These are phyloP conservation scores for Psilocybe azurescens DNA, from an alignment of 768 basidiomycete species.

Conservation along the genomic window DNA sequence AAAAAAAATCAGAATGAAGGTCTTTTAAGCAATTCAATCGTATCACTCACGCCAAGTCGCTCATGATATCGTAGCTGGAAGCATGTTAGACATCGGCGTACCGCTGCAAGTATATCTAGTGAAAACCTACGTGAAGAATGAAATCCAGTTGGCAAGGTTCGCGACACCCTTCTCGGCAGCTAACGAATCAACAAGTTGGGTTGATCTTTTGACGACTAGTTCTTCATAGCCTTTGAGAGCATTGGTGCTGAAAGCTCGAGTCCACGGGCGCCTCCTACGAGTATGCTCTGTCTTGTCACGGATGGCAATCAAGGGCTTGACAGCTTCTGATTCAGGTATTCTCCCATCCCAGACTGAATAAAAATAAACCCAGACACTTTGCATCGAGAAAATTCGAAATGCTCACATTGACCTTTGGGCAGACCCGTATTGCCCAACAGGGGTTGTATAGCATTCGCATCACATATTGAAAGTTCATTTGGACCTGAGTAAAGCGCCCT, in stretches of 20 bases:
- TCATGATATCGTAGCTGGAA: constrained; percentile 42
- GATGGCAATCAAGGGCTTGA: constrained; percentile 40
- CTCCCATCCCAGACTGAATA: constrained; percentile 57
- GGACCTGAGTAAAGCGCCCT: constrained; percentile 45
- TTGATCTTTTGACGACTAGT: constrained; percentile 38
- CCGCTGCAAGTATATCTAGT: background rate
- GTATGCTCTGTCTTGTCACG: constrained; percentile 49
- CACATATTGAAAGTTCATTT: constrained; percentile 60
- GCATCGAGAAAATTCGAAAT: constrained; percentile 6
- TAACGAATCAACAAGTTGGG: constrained; percentile 46
- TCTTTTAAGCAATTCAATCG: background rate
- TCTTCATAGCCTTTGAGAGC: constrained; percentile 53
- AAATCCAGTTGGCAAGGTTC: constrained; percentile 41
- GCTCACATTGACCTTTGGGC: constrained; percentile 63
- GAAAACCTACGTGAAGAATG: constrained; percentile 40
- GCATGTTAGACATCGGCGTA: background rate
- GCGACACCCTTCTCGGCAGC: constrained; percentile 31
- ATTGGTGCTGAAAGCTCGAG: constrained; percentile 49
- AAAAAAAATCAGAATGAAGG: background rate
- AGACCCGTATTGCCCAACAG: constrained; percentile 56
- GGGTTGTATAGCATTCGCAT: constrained; percentile 46
- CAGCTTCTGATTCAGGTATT: constrained; percentile 42
- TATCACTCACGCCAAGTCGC: constrained; percentile 39
- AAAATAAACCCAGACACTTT: background rate
- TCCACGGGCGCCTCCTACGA: constrained; percentile 52